Conservation (phyloP, 2,329 filamentous ascomycete species). For the Cercospora beticola region DNA sequence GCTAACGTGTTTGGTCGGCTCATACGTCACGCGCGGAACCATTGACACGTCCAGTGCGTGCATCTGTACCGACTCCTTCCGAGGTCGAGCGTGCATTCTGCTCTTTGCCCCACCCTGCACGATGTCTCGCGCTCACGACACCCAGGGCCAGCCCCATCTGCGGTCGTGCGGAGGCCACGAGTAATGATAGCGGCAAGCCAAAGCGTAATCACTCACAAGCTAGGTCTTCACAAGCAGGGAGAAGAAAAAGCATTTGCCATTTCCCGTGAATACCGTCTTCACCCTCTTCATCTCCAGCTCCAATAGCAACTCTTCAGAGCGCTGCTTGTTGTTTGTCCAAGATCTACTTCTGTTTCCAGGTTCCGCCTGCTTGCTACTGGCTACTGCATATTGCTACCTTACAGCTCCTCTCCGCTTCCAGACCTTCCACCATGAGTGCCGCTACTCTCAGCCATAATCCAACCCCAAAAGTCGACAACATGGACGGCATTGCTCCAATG, state of each 20-base stretch:
- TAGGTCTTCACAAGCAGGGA: conserved; percentile 2
- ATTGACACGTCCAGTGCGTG: background rate
- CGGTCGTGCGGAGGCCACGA: conserved; percentile 3
- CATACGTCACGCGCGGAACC: background rate
- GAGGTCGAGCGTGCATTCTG: conserved; percentile 1
- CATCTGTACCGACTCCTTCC: conserved; percentile 6
- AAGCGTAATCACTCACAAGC: background rate
- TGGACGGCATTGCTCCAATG: conserved; percentile 19
- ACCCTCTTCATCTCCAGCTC: background rate
- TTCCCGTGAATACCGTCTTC: background rate
- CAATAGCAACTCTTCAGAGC: background rate
- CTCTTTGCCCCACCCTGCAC: background rate
- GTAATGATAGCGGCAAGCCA: background rate
- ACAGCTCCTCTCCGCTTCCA: background rate
- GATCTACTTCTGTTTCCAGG: background rate
- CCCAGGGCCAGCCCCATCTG: conserved; percentile 1
- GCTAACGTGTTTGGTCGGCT: background rate
- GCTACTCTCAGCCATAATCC: conserved; percentile 12
- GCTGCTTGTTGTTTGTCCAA: conserved; percentile 1
- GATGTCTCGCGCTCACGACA: background rate
- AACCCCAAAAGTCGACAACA: conserved; percentile 17
- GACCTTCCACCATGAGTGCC: background rate
- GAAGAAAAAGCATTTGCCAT: background rate
- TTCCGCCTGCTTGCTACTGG: background rate
- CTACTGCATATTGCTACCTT: background rate